Evolutionary conservation across 305 asterid genomes (phyloP).

Genomic region (Solanum hybrid): DNA sequence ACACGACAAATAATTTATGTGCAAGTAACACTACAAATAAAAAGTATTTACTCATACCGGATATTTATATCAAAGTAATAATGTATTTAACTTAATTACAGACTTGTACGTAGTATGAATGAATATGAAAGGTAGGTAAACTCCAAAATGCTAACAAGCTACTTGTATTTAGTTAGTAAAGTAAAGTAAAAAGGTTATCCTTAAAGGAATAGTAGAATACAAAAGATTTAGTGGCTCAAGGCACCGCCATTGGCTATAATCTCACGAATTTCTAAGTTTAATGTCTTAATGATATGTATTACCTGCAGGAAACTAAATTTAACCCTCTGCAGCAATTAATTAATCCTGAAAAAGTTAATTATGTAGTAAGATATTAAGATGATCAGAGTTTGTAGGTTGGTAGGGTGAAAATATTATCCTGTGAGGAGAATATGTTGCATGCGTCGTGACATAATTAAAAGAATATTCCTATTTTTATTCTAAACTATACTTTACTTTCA

Average conservation of each 20-base stretch:
- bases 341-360: background rate
- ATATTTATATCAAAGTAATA: background rate
- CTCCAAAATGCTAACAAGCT: background rate
- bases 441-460: background rate
- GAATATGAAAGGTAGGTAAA: background rate
- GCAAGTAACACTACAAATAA: background rate
- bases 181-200: background rate
- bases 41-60: background rate
- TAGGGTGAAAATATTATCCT: constrained; percentile 14
- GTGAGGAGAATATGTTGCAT: constrained; percentile 9
- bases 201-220: background rate
- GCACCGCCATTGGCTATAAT: constrained; percentile 12
- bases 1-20: background rate
- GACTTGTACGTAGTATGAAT: background rate
- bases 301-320: background rate
- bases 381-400: constrained; percentile 9
- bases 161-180: background rate
- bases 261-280: constrained; percentile 8
- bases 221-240: constrained; percentile 22
- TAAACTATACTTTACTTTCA: background rate
- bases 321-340: background rate
- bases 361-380: background rate
- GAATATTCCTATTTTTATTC: constrained; percentile 7
- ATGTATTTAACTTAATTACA: background rate
- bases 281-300: constrained; percentile 3